These are phyloP conservation scores for Lanmaoa rubissima DNA, from an alignment of 768 basidiomycete species.

Conservation along the genomic window DNA sequence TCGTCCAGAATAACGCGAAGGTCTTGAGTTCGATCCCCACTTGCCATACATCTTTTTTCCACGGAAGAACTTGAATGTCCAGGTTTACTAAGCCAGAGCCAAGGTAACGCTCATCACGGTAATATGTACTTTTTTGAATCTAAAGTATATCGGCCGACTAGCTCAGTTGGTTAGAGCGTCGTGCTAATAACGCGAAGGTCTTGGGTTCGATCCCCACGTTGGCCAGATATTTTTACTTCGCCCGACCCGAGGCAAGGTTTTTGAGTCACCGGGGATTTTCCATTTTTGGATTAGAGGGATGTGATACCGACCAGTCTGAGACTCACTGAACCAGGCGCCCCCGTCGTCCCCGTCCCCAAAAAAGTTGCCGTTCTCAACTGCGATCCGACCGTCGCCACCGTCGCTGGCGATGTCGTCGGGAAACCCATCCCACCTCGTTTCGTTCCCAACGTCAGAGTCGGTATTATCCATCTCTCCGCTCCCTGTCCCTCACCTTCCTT, in stretches of 20 bases:
- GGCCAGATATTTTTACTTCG: conserved; percentile 38
- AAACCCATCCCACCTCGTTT: conserved; percentile 20
- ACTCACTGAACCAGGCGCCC: conserved; percentile 1
- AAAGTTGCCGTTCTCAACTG: conserved; percentile 4
- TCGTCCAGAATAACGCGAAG: too few species aligned
- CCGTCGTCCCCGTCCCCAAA: background rate
- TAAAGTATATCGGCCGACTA: conserved; percentile 21
- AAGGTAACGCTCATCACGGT: too few species aligned
- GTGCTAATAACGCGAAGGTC: conserved; percentile 45
- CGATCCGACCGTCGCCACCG: conserved; percentile 10
- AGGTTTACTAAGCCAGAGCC: too few species aligned
- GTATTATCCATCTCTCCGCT: conserved; percentile 22
- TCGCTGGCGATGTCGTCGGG: conserved; percentile 21
- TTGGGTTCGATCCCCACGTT: conserved; percentile 81
- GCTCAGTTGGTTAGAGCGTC: conserved; percentile 36
- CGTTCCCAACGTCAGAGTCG: conserved; percentile 34
- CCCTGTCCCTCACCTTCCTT: conserved; percentile 53
- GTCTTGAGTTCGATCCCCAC: too few species aligned
- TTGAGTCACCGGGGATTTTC: background rate
- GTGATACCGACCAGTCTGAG: conserved; percentile 17
- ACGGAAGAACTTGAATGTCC: too few species aligned
- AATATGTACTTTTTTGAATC: too few species aligned
- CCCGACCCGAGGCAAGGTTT: background rate
- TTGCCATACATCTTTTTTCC: too few species aligned
- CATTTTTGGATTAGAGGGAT: conserved; percentile 19